Conservation (phyloP, 495 filamentous ascomycete species). For the Aspergillus nidulans region DNA sequence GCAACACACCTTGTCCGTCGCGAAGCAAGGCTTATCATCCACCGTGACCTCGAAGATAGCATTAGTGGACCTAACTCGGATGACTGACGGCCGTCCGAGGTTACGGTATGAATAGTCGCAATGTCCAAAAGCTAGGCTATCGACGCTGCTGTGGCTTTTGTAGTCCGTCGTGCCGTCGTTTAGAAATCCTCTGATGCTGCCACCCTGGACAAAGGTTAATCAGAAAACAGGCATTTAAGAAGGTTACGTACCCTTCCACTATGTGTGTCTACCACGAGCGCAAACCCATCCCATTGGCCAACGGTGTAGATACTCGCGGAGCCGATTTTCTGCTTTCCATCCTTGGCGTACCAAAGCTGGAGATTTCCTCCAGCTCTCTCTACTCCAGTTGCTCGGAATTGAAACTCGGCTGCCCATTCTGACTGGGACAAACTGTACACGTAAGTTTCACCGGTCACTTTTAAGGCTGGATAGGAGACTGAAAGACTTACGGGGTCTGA, state of each 20-base stretch:
- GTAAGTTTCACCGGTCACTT: conserved; percentile 13
- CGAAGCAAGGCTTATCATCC: conserved; percentile 80
- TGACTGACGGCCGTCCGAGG: conserved; percentile 71
- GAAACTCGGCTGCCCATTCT: conserved; percentile 76
- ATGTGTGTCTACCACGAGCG: conserved; percentile 81
- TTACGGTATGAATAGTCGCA: conserved; percentile 91
- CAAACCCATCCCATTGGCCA: conserved; percentile 80
- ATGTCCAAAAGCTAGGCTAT: conserved; percentile 87
- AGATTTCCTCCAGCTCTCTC: conserved; percentile 86
- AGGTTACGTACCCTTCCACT: conserved; percentile 56
- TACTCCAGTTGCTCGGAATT: conserved; percentile 81
- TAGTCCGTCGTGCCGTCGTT: conserved; percentile 87
- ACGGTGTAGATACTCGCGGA: conserved; percentile 77
- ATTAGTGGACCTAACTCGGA: conserved; percentile 66
- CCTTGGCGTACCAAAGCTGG: conserved; percentile 85
- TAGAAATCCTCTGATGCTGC: conserved; percentile 83
- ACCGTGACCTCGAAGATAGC: conserved; percentile 68
- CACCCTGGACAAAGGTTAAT: conserved; percentile 46
- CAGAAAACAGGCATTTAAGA: neutral
- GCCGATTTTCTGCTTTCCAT: conserved; percentile 60
- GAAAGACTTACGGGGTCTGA: conserved; percentile 53
- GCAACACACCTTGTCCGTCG: conserved; percentile 60
- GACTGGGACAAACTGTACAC: conserved; percentile 39
- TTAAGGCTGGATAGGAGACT: conserved; percentile 1
- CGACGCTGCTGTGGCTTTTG: conserved; percentile 70